These are phyloP conservation scores for Firmiana major DNA, from an alignment of 345 rosid genomes.

Conservation along the genomic window DNA sequence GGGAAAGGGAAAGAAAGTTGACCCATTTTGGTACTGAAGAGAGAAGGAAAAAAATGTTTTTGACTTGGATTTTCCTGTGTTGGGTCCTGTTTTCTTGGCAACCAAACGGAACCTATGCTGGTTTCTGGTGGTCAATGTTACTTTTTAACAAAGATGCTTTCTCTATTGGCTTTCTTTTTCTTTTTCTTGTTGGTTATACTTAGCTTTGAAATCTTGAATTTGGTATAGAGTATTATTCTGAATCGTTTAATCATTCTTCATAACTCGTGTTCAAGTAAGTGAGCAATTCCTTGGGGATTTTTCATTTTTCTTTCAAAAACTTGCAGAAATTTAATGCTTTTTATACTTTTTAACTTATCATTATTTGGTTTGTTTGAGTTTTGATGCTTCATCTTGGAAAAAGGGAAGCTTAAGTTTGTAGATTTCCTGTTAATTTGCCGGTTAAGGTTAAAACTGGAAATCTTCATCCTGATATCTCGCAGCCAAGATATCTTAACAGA, in stretches of 20 bases:
- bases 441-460: neutral
- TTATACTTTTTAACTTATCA: neutral
- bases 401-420: neutral
- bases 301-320: neutral
- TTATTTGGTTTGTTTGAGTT: neutral
- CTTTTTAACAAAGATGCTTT: constrained; percentile 6
- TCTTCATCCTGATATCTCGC: neutral
- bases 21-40: neutral
- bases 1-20: neutral
- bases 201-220: constrained; percentile 1
- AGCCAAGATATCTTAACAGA: constrained; percentile 21
- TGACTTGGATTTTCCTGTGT: neutral
- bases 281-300: constrained; percentile 5
- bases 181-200: neutral
- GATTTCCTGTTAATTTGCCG: neutral
- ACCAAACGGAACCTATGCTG: neutral
- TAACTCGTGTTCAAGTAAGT: neutral
- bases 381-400: neutral
- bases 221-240: neutral
- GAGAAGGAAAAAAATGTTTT: neutral
- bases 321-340: neutral
- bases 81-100: neutral
- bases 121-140: neutral
- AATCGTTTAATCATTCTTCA: neutral
- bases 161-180: neutral